Conservation (phyloP, 768 basidiomycete genomes). For the Tricholoma terreum region DNA sequence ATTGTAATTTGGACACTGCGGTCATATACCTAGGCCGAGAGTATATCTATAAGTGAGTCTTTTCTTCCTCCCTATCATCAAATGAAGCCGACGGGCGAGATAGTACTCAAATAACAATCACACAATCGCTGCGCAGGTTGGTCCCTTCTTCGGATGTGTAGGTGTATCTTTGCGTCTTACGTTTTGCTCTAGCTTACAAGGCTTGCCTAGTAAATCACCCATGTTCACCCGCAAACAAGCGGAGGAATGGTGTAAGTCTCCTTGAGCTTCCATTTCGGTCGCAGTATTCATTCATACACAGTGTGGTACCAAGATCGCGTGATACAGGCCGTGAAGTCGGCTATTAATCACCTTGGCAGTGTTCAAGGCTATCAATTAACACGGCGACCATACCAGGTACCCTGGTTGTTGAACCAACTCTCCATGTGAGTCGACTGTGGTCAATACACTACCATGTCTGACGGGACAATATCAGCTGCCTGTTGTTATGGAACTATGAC, state of each 20-base stretch:
- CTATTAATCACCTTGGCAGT: constrained; percentile 51
- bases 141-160: constrained; percentile 25
- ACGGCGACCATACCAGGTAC: constrained; percentile 65
- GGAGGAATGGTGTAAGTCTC: constrained; percentile 73
- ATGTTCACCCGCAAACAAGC: constrained; percentile 69
- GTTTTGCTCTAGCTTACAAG: constrained; percentile 39
- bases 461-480: constrained; percentile 40
- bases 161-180: constrained; percentile 16
- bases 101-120: constrained; percentile 65
- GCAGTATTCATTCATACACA: constrained; percentile 20
- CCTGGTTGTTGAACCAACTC: constrained; percentile 70
- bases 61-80: constrained; percentile 5
- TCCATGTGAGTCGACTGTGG: constrained; percentile 43
- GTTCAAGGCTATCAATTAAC: constrained; percentile 54
- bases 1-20: constrained; percentile 66
- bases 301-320: constrained; percentile 69
- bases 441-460: neutral
- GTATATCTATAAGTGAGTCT: constrained; percentile 69
- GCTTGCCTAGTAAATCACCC: constrained; percentile 45
- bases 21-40: constrained; percentile 67
- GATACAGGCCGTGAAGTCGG: constrained; percentile 54
- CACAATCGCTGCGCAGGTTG: constrained; percentile 63
- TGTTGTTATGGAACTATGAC: constrained; percentile 66
- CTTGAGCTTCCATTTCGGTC: neutral
- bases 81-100: constrained; percentile 10